Evolutionary conservation across 2,329 filamentous ascomycete species (phyloP), one percentile per base, ranked within the genome.

Genomic region (Scedosporium apiospermum): DNA sequence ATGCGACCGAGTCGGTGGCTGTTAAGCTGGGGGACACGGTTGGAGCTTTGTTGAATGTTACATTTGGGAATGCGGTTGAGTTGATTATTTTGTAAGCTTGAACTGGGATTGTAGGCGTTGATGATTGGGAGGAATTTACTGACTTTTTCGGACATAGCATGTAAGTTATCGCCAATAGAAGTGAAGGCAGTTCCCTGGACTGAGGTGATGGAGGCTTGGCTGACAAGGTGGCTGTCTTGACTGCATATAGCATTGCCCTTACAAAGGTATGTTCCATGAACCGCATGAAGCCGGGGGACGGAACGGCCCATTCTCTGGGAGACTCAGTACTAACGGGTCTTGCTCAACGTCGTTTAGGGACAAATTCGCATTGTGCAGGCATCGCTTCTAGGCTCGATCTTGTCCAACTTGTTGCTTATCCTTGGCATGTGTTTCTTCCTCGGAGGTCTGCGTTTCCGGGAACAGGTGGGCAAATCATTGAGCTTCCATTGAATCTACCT

Each of bases 331-430:
- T 61, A 51, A 61, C 27, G 3, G 9, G 4, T 9, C 10, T 49
- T 46, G 7, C 23, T n/a, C 26, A 18, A 46, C 9, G 30, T 34
- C 30, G 7, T 42, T 9, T 46, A 86, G 81, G 80, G 91, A 74
- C 86, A 96, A 78, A 95, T 96, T 65, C 87, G 90, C 64, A 93
- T 96, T 67, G 93, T 96, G 26, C 93, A 96, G 75, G 91, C 93
- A 14, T 96, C 93, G 0, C 78, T 96, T 60, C 81, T 97, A 34
- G 93, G 93, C 51, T 96, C 91, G 1, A 96, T 97, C 68, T 78
- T 97, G 66, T 89, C 92, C 66, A 96, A 96, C 71, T 76, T 96
- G 63, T 80, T 97, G 26, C 82, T 96, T 65, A 96, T 96, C 70
- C 77, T 97, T 68, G 93, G 93, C 70, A 96, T 96, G 91, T 87